Percentiles rank a stretch among this genome's conserved stretches.
Evolutionary conservation across 2,329 filamentous ascomycete species (phyloP).

Genomic region (Penicillium sp.): DNA sequence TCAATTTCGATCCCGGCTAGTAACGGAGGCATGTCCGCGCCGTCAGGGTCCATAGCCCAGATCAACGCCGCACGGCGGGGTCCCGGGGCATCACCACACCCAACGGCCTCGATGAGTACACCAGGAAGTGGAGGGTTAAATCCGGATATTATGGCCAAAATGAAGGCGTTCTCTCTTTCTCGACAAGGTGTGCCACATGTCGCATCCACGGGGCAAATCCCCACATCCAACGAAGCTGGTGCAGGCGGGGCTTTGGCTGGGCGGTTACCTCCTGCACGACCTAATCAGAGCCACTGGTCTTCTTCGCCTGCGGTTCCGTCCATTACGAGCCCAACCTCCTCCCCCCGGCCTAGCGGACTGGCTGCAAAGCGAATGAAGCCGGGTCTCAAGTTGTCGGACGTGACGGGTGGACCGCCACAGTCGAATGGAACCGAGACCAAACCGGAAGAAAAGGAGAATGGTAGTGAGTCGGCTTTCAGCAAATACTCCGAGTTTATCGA

Average conservation of each 20-base stretch:
- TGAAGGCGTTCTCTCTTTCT: conserved; percentile 69
- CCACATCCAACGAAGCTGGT: conserved; percentile 16
- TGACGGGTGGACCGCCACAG: conserved; percentile 39
- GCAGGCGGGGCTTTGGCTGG: conserved; percentile 34
- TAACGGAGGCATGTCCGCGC: conserved; percentile 64
- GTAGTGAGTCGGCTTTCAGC: conserved; percentile 54
- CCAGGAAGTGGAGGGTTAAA: conserved; percentile 53
- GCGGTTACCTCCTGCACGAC: conserved; percentile 27
- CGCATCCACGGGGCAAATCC: conserved; percentile 36
- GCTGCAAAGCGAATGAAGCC: conserved; percentile 51
- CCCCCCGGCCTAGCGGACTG: conserved; percentile 46
- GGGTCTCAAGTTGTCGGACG: conserved; percentile 50
- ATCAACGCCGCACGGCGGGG: conserved; percentile 66
- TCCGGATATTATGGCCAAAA: conserved; percentile 66
- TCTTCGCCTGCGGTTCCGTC: conserved; percentile 35
- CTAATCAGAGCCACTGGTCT: conserved; percentile 34
- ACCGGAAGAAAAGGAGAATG: conserved; percentile 19
- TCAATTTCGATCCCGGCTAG: conserved; percentile 28
- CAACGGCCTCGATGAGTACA: conserved; percentile 34
- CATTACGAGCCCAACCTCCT: conserved; percentile 43
- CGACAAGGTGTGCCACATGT: conserved; percentile 54
- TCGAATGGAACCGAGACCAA: conserved; percentile 25
- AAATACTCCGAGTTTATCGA: conserved; percentile 83
- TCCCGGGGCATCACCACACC: conserved; percentile 25
- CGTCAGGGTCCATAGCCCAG: conserved; percentile 80